These are phyloP conservation scores for Jaltomata sinuosa DNA, from an alignment of 257 asterid species.

Conservation along the genomic window DNA sequence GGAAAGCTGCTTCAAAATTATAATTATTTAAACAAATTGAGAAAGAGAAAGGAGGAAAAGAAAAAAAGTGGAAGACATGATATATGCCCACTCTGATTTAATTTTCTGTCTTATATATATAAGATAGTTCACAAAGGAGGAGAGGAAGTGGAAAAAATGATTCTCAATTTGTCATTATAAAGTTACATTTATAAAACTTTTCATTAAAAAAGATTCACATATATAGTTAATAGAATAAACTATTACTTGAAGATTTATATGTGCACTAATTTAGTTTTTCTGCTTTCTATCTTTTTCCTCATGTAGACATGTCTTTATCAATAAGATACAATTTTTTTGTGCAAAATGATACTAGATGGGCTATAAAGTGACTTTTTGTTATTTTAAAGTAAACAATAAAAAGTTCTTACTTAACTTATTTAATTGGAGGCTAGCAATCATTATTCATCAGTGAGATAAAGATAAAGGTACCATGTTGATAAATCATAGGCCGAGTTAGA, in stretches of 20 bases:
- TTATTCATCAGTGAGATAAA: constrained; percentile 1
- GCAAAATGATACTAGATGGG: constrained; percentile 13
- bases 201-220: not conserved
- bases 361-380: constrained; percentile 13
- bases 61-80: constrained; percentile 7
- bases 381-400: constrained; percentile 11
- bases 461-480: constrained; percentile 1
- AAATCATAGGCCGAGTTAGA: not conserved
- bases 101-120: constrained; percentile 4
- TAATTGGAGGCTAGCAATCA: constrained; percentile 18
- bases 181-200: not conserved
- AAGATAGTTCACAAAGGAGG: not conserved
- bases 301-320: constrained; percentile 11
- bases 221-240: not conserved
- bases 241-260: not conserved
- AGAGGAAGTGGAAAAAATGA: constrained; percentile 14
- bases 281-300: not conserved
- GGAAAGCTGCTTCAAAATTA: not conserved
- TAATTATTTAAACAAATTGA: not conserved
- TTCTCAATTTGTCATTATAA: not conserved
- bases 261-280: not conserved
- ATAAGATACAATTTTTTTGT: constrained; percentile 1
- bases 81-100: constrained; percentile 14
- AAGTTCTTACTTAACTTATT: constrained; percentile 21
- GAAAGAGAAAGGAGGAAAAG: not conserved